Conservation (phyloP, 331 rosid genomes). For the Phaseolus coccineus region DNA sequence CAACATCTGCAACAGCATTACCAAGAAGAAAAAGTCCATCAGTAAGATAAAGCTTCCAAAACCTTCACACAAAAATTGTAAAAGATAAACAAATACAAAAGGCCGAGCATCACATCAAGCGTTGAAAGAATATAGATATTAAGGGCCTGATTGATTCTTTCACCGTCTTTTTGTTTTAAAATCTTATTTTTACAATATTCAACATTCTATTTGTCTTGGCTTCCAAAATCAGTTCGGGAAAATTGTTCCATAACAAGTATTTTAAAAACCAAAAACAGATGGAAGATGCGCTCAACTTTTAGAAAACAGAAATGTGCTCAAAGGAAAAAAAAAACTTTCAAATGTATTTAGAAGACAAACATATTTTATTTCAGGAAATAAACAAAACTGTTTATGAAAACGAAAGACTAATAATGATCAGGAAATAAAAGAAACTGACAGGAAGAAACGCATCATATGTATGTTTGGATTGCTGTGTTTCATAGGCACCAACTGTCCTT, state of each 20-base stretch:
- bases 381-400: background rate
- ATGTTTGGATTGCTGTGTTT: background rate
- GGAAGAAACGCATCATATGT: background rate
- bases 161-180: background rate
- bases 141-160: background rate
- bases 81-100: slow-evolving; percentile 3
- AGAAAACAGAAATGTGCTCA: background rate
- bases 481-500: background rate
- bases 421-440: background rate
- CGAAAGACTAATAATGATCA: slow-evolving; percentile 2
- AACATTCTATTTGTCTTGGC: background rate
- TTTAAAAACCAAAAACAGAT: background rate
- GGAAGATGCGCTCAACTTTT: background rate
- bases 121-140: slow-evolving; percentile 3
- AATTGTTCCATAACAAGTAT: background rate
- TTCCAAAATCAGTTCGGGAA: background rate
- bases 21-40: slow-evolving; percentile 33
- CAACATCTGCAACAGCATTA: slow-evolving; percentile 72
- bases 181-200: background rate
- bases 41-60: slow-evolving; percentile 32
- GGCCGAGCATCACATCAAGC: background rate
- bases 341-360: background rate
- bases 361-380: background rate
- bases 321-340: background rate
- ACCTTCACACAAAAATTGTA: background rate